Percentiles rank a stretch among this genome's conserved stretches.
Evolutionary conservation across 208 protist genomes (phyloP).

Genomic region (Lotmaria passim): DNA sequence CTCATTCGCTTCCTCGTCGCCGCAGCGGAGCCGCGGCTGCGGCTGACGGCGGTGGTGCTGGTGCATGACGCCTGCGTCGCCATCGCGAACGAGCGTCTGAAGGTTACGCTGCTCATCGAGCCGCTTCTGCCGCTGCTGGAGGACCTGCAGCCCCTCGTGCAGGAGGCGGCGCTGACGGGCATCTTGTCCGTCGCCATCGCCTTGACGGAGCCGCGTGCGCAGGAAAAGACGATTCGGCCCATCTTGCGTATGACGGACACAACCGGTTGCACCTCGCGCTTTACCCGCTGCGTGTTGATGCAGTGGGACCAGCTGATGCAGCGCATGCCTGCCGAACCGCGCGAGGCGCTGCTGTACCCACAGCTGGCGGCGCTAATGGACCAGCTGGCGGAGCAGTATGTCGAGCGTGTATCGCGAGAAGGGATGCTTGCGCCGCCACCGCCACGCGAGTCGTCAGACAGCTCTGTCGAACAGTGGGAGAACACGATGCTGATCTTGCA

Average conservation of each 20-base stretch:
- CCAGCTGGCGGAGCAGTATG: slow-evolving; percentile 43
- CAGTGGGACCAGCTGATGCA: slow-evolving; percentile 58
- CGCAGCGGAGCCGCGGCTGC: slow-evolving; percentile 33
- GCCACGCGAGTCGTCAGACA: slow-evolving; percentile 7
- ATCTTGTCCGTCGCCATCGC: slow-evolving; percentile 44
- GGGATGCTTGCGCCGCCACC: neutral
- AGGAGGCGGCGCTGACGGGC: slow-evolving; percentile 59
- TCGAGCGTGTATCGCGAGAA: slow-evolving; percentile 25
- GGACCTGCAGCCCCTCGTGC: slow-evolving; percentile 50
- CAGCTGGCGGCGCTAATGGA: slow-evolving; percentile 59
- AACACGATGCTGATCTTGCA: slow-evolving; percentile 49
- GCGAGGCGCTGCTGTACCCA: slow-evolving; percentile 68
- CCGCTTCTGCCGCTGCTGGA: slow-evolving; percentile 54
- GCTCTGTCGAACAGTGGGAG: slow-evolving; percentile 43
- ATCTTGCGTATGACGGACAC: slow-evolving; percentile 45
- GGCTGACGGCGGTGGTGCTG: slow-evolving; percentile 54
- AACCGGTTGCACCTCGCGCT: slow-evolving; percentile 52
- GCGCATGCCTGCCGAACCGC: slow-evolving; percentile 68
- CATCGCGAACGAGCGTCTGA: slow-evolving; percentile 41
- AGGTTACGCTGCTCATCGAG: slow-evolving; percentile 46
- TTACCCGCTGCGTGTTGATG: slow-evolving; percentile 47
- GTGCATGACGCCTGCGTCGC: slow-evolving; percentile 47
- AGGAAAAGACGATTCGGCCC: slow-evolving; percentile 55
- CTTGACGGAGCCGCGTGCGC: slow-evolving; percentile 39
- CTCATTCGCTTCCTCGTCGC: slow-evolving; percentile 45